Evolutionary conservation across 306 rosid genomes (phyloP), one percentile per base, ranked within the genome.

Genomic region (Myrica gale): DNA sequence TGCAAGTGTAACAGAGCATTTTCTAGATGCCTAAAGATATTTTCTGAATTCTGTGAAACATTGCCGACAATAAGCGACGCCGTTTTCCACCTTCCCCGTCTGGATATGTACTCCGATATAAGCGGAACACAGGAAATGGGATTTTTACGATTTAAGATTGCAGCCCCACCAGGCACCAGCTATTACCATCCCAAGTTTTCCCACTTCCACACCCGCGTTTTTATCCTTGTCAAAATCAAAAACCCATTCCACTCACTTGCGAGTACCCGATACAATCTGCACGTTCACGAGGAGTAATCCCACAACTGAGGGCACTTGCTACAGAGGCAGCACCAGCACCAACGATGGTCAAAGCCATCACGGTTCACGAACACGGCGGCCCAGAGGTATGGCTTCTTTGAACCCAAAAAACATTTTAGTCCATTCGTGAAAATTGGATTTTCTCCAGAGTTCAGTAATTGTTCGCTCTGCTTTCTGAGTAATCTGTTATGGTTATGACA

Each of bases 341-440:
- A n/a, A n/a, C n/a, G 16, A 89, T 90, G 95, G 91, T 86, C 37
- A 90, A 93, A 74, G 97, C 97, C 48, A 85, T 93, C 53, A 84
- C 89, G 73, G 85, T 90, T 73, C 90, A 89, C 66, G 89, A 93
- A 69, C 76, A 70, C 56, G 98, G 98, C 68, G 98, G 93, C 1
- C 97, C 97, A 32, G 87, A 86, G 95, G 87, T 85, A 53, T 55
- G 66, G 62, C 55, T 37, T 7, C 42, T 71, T 48, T 20, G 26
- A 20, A 56, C 39, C 37, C 37, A 9, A 56, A 56, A 3, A 4
- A 3, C 5, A 19, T 56, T 20, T 12, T 1, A 56, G 37, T 32
- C 37, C 62, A 4, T 32, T 32, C 37, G 37, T 32, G 37, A 32
- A 32, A 32, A 32, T 4, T 68, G 17, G 12, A 13, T 69, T 74